Evolutionary conservation across 345 rosid species (phyloP).

Genomic region (Camelina sativa): DNA sequence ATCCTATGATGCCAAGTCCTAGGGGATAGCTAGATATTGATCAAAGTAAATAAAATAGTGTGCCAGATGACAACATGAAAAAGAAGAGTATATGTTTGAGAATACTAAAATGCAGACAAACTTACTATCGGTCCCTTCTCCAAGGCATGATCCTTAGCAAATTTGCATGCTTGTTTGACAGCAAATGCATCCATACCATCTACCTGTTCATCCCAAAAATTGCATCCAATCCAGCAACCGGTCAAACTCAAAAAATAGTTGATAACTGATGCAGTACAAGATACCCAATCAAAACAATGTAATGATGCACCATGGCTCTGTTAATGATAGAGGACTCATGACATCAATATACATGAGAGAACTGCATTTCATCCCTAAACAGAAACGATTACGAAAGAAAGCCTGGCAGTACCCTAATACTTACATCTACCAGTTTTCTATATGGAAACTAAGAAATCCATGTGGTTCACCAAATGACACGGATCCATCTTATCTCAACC

Average conservation of each 20-base stretch:
- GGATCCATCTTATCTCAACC: slow-evolving; percentile 1
- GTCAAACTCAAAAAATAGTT: slow-evolving; percentile 9
- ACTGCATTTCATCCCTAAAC: neutral
- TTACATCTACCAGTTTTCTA: neutral
- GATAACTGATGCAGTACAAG: neutral
- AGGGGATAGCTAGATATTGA: neutral
- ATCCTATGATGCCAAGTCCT: slow-evolving; percentile 2
- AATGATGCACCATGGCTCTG: neutral
- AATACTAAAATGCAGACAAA: slow-evolving; percentile 21
- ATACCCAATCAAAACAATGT: neutral
- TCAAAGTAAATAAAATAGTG: neutral
- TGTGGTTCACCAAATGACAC: neutral
- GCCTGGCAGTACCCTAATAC: neutral
- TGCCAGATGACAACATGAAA: neutral
- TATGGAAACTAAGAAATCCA: slow-evolving; percentile 15
- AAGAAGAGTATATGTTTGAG: neutral
- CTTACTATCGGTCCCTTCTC: slow-evolving; percentile 97
- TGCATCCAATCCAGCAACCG: neutral
- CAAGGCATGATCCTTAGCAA: slow-evolving; percentile 87
- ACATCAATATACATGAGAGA: neutral
- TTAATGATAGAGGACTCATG: neutral
- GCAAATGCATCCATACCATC: slow-evolving; percentile 99
- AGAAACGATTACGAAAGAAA: neutral
- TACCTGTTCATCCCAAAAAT: slow-evolving; percentile 51
- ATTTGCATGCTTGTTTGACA: slow-evolving; percentile 96